phyloP scores from a whole-genome alignment of 768 basidiomycete genomes.

The Lentinula edodes region DNA sequence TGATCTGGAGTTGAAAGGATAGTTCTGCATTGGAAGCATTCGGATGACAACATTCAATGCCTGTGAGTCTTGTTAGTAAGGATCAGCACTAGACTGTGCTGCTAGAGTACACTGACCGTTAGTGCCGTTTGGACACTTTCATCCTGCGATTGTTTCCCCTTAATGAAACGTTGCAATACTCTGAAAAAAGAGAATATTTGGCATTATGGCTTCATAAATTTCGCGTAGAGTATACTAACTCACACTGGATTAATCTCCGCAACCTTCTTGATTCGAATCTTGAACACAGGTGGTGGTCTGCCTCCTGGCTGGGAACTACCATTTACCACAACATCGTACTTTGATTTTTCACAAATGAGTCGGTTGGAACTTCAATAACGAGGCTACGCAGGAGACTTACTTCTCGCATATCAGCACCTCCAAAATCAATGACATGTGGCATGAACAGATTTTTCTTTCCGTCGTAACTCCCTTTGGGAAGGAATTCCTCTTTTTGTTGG shows the following conservation, averaged over 20 bases:
- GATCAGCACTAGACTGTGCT: neutral
- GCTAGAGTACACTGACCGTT: constrained; percentile 34
- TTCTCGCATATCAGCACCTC: constrained; percentile 28
- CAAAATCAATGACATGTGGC: constrained; percentile 31
- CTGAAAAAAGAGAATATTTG: constrained; percentile 25
- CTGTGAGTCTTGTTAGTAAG: constrained; percentile 26
- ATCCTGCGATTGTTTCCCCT: constrained; percentile 62
- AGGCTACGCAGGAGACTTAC: constrained; percentile 6
- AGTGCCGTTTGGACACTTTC: constrained; percentile 61
- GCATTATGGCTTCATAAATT: too few relatives aligned
- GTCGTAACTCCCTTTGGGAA: constrained; percentile 47
- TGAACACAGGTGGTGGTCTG: constrained; percentile 44
- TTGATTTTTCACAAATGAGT: neutral
- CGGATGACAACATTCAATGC: constrained; percentile 72
- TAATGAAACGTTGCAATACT: constrained; percentile 48
- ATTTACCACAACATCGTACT: constrained; percentile 31
- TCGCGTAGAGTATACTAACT: neutral
- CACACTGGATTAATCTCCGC: constrained; percentile 48
- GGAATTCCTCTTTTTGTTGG: constrained; percentile 43
- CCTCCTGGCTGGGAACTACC: constrained; percentile 24
- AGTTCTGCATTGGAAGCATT: constrained; percentile 63
- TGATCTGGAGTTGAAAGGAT: constrained; percentile 69
- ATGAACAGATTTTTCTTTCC: constrained; percentile 58
- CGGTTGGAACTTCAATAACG: neutral
- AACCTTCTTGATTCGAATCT: constrained; percentile 49